These are phyloP conservation scores for Cytospora piceicola DNA, from an alignment of 2,329 filamentous ascomycete species.

Conservation along the genomic window DNA sequence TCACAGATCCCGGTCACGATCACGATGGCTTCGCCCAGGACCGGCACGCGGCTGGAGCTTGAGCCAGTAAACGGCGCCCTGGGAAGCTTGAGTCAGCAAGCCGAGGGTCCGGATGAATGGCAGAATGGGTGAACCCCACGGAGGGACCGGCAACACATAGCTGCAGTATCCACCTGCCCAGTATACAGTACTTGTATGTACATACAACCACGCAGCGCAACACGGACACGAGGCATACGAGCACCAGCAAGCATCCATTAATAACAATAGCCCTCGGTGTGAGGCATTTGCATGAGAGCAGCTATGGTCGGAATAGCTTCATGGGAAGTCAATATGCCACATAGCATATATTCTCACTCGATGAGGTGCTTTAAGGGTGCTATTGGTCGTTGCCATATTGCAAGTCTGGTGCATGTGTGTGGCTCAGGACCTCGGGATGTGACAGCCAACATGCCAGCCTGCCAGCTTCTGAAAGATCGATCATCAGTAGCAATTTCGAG, in stretches of 20 bases:
- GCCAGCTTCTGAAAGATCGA: neutral
- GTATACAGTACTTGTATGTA: neutral
- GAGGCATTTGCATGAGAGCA: slow-evolving; percentile 14
- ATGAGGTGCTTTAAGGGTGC: neutral
- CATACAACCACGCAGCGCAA: slow-evolving; percentile 9
- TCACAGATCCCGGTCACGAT: neutral
- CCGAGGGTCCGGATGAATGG: slow-evolving; percentile 27
- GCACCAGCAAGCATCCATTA: no score
- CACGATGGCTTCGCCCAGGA: neutral
- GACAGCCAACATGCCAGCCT: no score
- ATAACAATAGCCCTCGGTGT: slow-evolving; percentile 1
- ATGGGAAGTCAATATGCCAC: no score
- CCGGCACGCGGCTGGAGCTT: slow-evolving; percentile 19
- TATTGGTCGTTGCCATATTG: slow-evolving; percentile 8
- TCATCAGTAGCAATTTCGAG: neutral
- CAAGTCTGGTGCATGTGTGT: neutral
- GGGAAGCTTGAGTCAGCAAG: slow-evolving; percentile 21
- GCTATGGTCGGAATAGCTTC: neutral
- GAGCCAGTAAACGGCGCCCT: slow-evolving; percentile 22
- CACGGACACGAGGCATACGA: neutral
- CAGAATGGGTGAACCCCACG: slow-evolving; percentile 20
- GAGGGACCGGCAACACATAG: slow-evolving; percentile 9
- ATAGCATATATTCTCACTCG: neutral
- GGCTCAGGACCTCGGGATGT: no score
- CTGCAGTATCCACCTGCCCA: slow-evolving; percentile 3